Base-by-base conservation (phyloP, 495 filamentous ascomycete genomes). In the Clavariopsis aquatica region DNA sequence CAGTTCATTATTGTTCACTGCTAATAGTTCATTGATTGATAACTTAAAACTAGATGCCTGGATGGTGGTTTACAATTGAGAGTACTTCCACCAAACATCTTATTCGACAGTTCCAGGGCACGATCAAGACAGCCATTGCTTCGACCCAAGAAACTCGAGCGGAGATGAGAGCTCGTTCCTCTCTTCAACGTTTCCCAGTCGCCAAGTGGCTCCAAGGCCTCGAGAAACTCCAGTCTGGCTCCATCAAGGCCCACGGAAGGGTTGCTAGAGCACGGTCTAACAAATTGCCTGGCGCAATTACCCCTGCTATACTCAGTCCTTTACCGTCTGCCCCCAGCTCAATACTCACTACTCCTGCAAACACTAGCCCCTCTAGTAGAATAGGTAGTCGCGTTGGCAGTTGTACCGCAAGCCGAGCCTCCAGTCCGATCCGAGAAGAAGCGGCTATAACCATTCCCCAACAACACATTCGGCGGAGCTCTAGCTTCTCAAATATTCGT, bases 151-250 rank as follows among this genome's bases (percentile, higher is more conserved):
- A 84, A 29, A 79, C 79, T 28, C 75, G 89, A 52, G 83, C 84
- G 0, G 81, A 83, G 72, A 91, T 92, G 89, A 80, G 89, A 55
- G 89, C 89, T 45, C 81, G 86, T 27, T 89, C 87, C n/a, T 87
- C 87, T 1, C 86, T 86, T 68, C 89, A 92, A 66, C 83, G 89
- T 8, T 92, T 91, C 76, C 89, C 89, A 8, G 87, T 79, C 20
- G 71, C 70, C 24, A 73, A 78, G 63, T 79, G 77, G 77, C 66
- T 75, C 29, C 74, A 76, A 52, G 74, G 75, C 58, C 64, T 78
- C 4, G 74, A 76, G 52, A 75, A 71, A 29, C 65, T 79, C 17
- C 77, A 79, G 51, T 55, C 68, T 10, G 72, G 70, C 0, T 60
- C 75, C 0, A 78, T 79, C 56, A 73, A 69, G 24, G 51, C 61